A percentile compares a stretch with the other conserved stretches of the same genome.
These are phyloP conservation scores for Nigrospora sphaerica DNA, from an alignment of 2,329 filamentous ascomycete genomes.

Conservation along the genomic window DNA sequence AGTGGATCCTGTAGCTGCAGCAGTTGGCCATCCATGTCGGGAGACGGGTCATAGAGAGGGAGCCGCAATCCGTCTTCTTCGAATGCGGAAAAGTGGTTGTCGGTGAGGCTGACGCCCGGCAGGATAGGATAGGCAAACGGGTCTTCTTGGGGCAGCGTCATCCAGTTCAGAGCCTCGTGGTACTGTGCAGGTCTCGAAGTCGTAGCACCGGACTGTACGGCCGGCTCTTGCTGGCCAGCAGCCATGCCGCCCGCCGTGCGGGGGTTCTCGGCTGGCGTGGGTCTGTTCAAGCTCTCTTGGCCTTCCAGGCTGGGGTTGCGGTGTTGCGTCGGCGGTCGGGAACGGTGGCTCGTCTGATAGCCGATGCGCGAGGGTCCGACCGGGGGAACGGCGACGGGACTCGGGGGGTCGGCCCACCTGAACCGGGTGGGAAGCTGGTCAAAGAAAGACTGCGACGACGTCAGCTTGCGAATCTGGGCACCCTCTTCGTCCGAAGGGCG, in stretches of 20 bases:
- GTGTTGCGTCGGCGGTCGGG: too few species aligned
- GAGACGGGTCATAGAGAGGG: constrained; percentile 6
- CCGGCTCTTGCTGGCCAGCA: too few species aligned
- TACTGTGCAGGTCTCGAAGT: neutral
- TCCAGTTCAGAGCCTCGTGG: neutral
- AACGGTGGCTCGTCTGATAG: too few species aligned
- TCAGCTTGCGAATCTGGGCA: neutral
- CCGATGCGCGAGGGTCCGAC: too few species aligned
- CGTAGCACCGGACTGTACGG: neutral
- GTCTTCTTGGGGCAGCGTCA: constrained; percentile 3
- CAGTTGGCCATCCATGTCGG: constrained; percentile 7
- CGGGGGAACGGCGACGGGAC: too few species aligned
- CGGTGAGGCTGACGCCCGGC: constrained; percentile 2
- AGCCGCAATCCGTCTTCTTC: constrained; percentile 1
- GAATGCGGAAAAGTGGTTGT: neutral
- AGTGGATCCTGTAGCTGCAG: neutral
- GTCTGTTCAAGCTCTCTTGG: too few species aligned
- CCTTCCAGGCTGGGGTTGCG: too few species aligned
- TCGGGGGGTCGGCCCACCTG: neutral
- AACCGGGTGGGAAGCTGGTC: constrained; percentile 1
- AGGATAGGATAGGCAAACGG: constrained; percentile 6
- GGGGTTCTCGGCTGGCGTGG: too few species aligned
- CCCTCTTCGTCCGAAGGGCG: neutral
- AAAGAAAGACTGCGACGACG: constrained; percentile 1
- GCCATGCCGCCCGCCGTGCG: too few species aligned